Evolutionary conservation across 768 basidiomycete species (phyloP).

Genomic region (Hericium erinaceus): DNA sequence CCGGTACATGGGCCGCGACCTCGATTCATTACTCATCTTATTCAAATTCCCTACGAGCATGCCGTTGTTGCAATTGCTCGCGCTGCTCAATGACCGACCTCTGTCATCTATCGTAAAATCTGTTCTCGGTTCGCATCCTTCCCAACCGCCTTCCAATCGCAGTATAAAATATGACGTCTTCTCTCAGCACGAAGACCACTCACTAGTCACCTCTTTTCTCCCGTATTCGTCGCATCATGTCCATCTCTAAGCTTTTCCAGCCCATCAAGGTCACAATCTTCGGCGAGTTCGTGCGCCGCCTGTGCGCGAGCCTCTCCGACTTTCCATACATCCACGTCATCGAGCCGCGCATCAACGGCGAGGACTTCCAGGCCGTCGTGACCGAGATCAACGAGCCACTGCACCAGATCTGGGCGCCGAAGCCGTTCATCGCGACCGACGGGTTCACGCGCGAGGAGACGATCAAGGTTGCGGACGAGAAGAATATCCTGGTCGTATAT

Average conservation of each 20-base stretch:
- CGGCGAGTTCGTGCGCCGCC: neutral
- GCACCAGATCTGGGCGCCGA: constrained; percentile 35
- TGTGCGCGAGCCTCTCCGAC: neutral
- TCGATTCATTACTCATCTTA: too few species aligned
- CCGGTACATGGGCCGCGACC: too few species aligned
- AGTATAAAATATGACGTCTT: too few species aligned
- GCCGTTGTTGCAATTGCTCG: too few species aligned
- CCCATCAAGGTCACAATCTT: too few species aligned
- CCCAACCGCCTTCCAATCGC: too few species aligned
- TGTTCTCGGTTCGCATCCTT: too few species aligned
- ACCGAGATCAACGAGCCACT: constrained; percentile 32
- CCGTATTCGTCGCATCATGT: neutral
- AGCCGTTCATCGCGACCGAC: constrained; percentile 33
- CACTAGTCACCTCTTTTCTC: too few species aligned
- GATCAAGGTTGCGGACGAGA: constrained; percentile 25
- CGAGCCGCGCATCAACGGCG: neutral
- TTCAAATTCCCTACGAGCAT: too few species aligned
- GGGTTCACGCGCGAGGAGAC: constrained; percentile 35
- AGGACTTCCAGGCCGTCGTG: neutral
- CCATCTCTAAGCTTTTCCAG: neutral
- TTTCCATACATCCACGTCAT: neutral
- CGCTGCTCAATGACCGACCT: too few species aligned
- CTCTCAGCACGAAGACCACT: too few species aligned
- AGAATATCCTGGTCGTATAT: constrained; percentile 24
- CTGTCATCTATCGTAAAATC: too few species aligned